Base-by-base conservation (phyloP, 345 rosid genomes). In the Adansonia digitata region DNA sequence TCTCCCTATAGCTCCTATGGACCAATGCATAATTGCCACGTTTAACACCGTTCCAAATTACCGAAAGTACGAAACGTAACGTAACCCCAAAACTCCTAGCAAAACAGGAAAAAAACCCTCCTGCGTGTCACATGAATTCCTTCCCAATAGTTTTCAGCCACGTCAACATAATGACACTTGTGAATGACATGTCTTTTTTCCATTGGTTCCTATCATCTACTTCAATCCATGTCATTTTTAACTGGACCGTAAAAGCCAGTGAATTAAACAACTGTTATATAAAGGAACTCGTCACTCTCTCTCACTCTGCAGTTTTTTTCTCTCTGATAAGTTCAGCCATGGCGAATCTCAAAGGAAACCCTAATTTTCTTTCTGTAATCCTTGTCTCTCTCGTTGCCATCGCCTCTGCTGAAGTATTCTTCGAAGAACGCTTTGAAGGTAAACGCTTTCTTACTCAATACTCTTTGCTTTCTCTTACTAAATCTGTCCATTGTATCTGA, bases 361-460 rank as follows among this genome's bases (percentile, higher is more conserved):
- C 86, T 79, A 82, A 5, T 34, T n/a, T 80, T 65, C 31, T 83
- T 67, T 78, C 78, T 57, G 37, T 84, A 27, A 40, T 85, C 8
- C 74, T 91, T 4, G 24, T 87, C 60, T 55, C 83, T 15, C 79
- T 90, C 18, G 39, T 85, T 0, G 85, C 85, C 45, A 62, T 87
- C 79, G 89, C 89, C 8, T 86, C 90, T 8, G 91, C 98, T 11
- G 67, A 77, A 45, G 94, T 92, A 70, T 85, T 90, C 85, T 96
- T 96, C 81, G 98, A 94, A 78, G 98, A 94, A 40, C 97, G 90
- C 10, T 94, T 93, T 76, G 92, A 90, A 26, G 98, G 99, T 95
- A 88, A 27, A 35, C 18, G 75, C 5, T 78, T 24, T 69, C 17
- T 18, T 49, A 26, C 27, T 49, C 64, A 1, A n/a, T n/a, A n/a